A percentile compares a stretch with the other conserved stretches of the same genome.
Conservation (phyloP, 192 early-diverging fungal species). For the Bifiguratus adelaidae region DNA sequence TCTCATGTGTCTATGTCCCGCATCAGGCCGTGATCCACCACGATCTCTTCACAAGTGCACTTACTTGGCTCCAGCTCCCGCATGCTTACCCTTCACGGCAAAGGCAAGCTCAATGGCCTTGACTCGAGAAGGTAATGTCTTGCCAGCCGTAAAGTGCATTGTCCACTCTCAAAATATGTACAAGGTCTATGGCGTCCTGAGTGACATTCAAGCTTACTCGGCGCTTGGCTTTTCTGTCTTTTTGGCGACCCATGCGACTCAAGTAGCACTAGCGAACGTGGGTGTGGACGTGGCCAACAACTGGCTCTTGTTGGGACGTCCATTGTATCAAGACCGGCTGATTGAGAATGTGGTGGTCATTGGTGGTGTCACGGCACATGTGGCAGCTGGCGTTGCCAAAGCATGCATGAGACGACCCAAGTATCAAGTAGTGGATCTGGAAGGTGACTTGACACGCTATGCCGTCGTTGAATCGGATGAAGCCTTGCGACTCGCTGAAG, state of each 20-base stretch:
- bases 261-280: constrained; percentile 6
- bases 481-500: too few species aligned
- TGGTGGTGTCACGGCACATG: constrained; percentile 6
- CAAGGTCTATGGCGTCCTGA: constrained; percentile 5
- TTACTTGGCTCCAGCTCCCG: too few species aligned
- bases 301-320: constrained; percentile 10
- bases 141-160: too few species aligned
- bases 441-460: not conserved
- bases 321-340: constrained; percentile 19
- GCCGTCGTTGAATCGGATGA: too few species aligned
- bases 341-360: constrained; percentile 15
- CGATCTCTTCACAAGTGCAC: too few species aligned
- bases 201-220: constrained; percentile 7
- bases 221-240: constrained; percentile 13
- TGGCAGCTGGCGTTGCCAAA: constrained; percentile 8
- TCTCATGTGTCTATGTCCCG: too few species aligned
- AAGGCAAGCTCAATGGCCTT: too few species aligned
- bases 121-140: too few species aligned
- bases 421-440: not conserved
- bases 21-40: too few species aligned
- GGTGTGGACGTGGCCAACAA: constrained; percentile 4
- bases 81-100: too few species aligned
- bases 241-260: constrained; percentile 11
- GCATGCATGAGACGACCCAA: constrained; percentile 1
- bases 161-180: too few species aligned